These are phyloP conservation scores for Phyllosticta capitalensis DNA, from an alignment of 2,329 filamentous ascomycete genomes.

Conservation along the genomic window DNA sequence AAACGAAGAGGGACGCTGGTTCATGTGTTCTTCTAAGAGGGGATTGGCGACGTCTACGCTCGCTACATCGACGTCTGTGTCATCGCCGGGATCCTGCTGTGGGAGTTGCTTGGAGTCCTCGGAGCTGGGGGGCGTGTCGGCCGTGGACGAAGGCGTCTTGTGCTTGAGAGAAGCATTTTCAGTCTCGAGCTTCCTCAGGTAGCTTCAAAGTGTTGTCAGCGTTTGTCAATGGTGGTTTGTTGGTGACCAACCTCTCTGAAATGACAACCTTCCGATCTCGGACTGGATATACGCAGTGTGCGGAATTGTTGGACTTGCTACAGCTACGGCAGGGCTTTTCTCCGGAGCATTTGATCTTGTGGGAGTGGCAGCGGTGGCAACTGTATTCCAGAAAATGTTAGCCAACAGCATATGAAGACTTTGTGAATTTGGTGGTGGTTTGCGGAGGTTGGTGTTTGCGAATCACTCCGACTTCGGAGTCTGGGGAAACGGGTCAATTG, in stretches of 20 bases:
- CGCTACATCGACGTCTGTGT: constrained; percentile 6
- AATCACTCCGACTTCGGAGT: background rate
- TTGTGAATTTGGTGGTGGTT: background rate
- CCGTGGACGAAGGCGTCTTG: background rate
- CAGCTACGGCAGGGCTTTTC: constrained; percentile 18
- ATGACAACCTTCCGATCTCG: constrained; percentile 17
- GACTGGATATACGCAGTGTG: constrained; percentile 15
- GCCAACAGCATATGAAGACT: background rate
- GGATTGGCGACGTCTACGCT: constrained; percentile 16
- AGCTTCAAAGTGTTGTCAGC: constrained; percentile 4
- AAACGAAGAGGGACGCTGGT: constrained; percentile 10
- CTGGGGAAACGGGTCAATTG: background rate
- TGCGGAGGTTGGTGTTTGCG: background rate
- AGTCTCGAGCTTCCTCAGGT: constrained; percentile 17
- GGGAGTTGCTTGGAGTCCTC: background rate
- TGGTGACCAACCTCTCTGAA: constrained; percentile 14
- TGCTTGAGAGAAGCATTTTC: constrained; percentile 14
- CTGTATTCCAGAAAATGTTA: constrained; percentile 8
- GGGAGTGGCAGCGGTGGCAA: constrained; percentile 17
- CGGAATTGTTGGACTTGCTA: constrained; percentile 13
- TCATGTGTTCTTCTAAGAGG: constrained; percentile 17
- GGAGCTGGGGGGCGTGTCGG: constrained; percentile 5
- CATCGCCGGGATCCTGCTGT: background rate
- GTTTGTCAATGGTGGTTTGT: background rate
- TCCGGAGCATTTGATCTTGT: constrained; percentile 21